Evolutionary conservation across 805 yeast genomes (phyloP).

Genomic region (Debaryomyces castellii): DNA sequence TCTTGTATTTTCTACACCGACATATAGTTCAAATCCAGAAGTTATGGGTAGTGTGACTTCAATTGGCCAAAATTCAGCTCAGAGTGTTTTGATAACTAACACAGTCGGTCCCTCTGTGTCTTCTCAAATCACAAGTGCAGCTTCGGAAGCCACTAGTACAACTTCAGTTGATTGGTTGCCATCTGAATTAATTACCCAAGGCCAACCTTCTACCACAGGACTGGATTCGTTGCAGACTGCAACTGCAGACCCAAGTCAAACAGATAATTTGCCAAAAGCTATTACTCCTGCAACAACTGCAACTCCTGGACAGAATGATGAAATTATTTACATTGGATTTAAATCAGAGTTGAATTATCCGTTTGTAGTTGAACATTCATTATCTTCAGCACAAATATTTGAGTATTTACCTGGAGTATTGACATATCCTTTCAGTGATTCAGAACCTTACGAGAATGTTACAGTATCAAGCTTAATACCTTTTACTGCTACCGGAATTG

Average conservation of each 20-base stretch:
- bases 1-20: not conserved
- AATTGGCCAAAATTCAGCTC: not conserved
- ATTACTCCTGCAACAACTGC: constrained; percentile 66
- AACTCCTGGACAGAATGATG: constrained; percentile 45
- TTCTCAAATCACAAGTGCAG: constrained; percentile 1
- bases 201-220: constrained; percentile 24
- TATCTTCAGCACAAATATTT: constrained; percentile 82
- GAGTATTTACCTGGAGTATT: constrained; percentile 79
- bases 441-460: constrained; percentile 37
- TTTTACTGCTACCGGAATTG: constrained; percentile 49
- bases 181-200: constrained; percentile 19
- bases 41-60: not conserved
- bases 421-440: constrained; percentile 53
- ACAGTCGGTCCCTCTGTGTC: not conserved
- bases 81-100: constrained; percentile 2
- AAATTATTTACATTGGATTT: constrained; percentile 74
- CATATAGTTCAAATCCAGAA: not conserved
- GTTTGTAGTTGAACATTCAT: constrained; percentile 69
- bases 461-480: constrained; percentile 75
- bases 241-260: constrained; percentile 29
- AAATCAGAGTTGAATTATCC: constrained; percentile 77
- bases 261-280: constrained; percentile 67
- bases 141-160: constrained; percentile 3
- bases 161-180: constrained; percentile 27
- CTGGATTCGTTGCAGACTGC: constrained; percentile 33